Percentiles rank a stretch among this genome's conserved stretches.
phyloP scores from a whole-genome alignment of 2,329 filamentous ascomycete genomes.

The Paecilomyces sp. region DNA sequence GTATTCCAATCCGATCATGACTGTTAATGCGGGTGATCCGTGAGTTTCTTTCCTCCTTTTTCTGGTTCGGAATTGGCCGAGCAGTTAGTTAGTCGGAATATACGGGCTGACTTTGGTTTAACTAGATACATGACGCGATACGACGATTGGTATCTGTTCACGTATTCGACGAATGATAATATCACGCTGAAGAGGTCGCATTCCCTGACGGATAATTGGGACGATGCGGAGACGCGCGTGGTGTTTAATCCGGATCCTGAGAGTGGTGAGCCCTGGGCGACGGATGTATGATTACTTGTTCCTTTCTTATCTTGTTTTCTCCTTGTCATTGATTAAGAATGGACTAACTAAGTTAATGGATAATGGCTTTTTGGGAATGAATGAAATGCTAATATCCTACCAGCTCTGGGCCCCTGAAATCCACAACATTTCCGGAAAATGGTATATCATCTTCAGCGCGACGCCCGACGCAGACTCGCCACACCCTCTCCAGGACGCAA shows the following conservation, averaged over 20 bases:
- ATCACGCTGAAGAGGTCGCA: conserved; percentile 32
- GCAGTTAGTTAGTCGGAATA: neutral
- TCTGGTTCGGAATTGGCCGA: neutral
- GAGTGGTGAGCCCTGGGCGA: conserved; percentile 28
- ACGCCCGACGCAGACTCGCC: conserved; percentile 41
- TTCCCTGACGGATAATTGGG: conserved; percentile 35
- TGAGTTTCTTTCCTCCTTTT: too few relatives aligned
- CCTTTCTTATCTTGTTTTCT: too few relatives aligned
- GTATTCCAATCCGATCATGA: conserved; percentile 36
- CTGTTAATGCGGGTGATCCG: conserved; percentile 32
- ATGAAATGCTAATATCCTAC: conserved; percentile 35
- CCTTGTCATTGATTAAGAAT: too few relatives aligned
- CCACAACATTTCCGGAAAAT: conserved; percentile 39
- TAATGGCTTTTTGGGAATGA: too few relatives aligned
- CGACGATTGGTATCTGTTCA: conserved; percentile 35
- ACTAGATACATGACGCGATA: conserved; percentile 30
- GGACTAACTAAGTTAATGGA: too few relatives aligned
- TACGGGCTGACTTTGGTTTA: neutral
- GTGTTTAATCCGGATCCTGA: conserved; percentile 27
- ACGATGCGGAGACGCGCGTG: conserved; percentile 28
- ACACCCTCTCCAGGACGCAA: conserved; percentile 41
- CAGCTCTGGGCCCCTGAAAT: conserved; percentile 45
- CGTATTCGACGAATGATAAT: conserved; percentile 33
- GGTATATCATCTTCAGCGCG: conserved; percentile 49
- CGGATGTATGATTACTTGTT: conserved; percentile 12